Conservation (phyloP, 164 flowering plant species). For the Tetracentron sinense region DNA sequence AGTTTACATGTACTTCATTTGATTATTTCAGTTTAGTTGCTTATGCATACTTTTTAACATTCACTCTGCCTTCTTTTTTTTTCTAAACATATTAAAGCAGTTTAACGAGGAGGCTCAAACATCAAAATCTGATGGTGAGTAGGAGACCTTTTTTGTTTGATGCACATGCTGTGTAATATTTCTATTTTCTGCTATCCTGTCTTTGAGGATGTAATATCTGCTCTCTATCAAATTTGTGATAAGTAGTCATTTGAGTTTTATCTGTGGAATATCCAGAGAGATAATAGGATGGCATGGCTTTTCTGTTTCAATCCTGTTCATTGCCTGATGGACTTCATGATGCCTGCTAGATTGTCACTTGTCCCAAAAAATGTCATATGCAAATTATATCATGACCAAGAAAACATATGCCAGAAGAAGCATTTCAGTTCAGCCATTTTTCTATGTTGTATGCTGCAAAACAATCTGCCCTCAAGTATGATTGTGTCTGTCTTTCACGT, state of each 20-base stretch:
- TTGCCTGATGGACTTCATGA: too few species aligned
- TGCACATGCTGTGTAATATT: not conserved
- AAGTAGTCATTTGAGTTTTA: not conserved
- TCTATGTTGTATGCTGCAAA: too few species aligned
- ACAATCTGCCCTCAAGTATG: too few species aligned
- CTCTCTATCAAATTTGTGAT: too few species aligned
- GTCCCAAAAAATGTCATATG: too few species aligned
- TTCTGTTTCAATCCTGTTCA: not conserved
- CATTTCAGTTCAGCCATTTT: too few species aligned
- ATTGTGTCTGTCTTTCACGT: too few species aligned
- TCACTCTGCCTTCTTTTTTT: not conserved
- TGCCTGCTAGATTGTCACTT: too few species aligned
- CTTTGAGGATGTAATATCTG: too few species aligned
- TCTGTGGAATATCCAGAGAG: not conserved
- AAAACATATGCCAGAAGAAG: too few species aligned
- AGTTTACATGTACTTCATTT: conserved; percentile 3
- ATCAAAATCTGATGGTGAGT: conserved; percentile 53
- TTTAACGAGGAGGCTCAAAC: conserved; percentile 31
- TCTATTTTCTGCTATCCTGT: not conserved
- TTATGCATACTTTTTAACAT: conserved; percentile 12
- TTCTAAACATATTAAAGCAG: conserved; percentile 27
- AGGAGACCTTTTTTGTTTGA: not conserved
- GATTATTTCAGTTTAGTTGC: conserved; percentile 2
- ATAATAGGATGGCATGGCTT: not conserved
- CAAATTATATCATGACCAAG: too few species aligned